Evolutionary conservation across 768 basidiomycete genomes (phyloP), one percentile per base, ranked within the genome.

Genomic region (Boletus sensibilis): DNA sequence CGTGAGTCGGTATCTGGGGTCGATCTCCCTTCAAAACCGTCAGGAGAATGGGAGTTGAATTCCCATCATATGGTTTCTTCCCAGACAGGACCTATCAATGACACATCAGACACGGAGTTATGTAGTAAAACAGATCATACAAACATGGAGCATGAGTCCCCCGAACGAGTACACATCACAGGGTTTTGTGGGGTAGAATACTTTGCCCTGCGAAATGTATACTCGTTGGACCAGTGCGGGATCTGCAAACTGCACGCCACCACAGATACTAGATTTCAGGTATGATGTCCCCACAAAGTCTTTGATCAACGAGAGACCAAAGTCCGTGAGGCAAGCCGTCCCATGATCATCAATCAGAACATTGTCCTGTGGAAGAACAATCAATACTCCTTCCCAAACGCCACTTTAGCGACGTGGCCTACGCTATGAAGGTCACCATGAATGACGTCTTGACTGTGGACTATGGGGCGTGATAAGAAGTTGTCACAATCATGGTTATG

Each of bases 201-300:
- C 38, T 1, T 20, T 20, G 21, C 14, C 57, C 16, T 11, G 40
- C 12, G 21, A 38, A 10, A 16, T 18, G 12, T 49, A 31, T 18
- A 49, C 54, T 18, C 27, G 57, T 25, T 46, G 43, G 23, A 67
- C 53, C 10, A 53, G 68, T 12, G 73, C 65, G 0, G 78, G 69
- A 56, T 80, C 81, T n/a, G 79, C 75, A 72, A 79, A 82, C 3
- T 77, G 74, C 27, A 79, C 68, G 16, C 71, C 73, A 4, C 80
- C 81, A 29, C 65, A 57, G 31, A 72, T 45, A 18, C 43, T 25
- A 68, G 77, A 76, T 18, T 68, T 73, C 40, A 72, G 20, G 44
- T 69, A 69, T 11, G 68, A 50, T 29, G 70, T 68, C 13, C 62
- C 70, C 42, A 57, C 23, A 25, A 72, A 68, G 25, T 73, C 72